A percentile compares a stretch with the other conserved stretches of the same genome.
Conservation (phyloP, 257 asterid species). For the Solanum virginianum region DNA sequence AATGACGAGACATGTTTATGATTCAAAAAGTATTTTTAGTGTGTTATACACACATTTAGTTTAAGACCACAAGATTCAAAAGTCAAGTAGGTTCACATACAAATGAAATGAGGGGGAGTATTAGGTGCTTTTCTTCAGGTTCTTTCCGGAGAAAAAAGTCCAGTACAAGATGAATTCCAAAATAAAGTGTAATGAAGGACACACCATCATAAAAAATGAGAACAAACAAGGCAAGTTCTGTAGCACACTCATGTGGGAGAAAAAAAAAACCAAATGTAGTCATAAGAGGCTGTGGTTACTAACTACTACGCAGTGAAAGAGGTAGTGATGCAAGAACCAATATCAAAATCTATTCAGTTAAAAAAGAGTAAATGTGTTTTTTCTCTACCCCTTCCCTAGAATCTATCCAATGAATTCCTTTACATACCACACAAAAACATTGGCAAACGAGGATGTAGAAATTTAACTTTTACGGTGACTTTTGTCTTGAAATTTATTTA, state of each 20-base stretch:
- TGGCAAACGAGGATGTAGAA: background rate
- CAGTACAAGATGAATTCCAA: background rate
- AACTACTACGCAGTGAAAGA: background rate
- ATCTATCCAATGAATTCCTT: background rate
- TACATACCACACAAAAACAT: background rate
- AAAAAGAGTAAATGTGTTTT: background rate
- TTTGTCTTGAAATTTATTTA: background rate
- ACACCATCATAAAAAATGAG: background rate
- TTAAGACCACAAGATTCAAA: too few relatives aligned
- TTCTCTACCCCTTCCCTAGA: background rate
- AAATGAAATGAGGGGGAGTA: background rate
- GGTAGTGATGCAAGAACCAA: background rate
- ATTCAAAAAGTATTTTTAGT: too few relatives aligned
- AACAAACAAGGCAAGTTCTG: background rate
- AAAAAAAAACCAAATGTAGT: background rate
- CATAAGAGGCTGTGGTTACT: background rate
- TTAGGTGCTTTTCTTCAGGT: background rate
- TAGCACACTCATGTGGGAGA: background rate
- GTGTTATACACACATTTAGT: too few relatives aligned
- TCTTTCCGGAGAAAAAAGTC: background rate
- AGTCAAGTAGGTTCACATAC: background rate
- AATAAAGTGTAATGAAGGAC: background rate
- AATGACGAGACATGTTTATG: too few relatives aligned
- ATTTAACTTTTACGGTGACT: background rate
- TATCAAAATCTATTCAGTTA: background rate